These are phyloP conservation scores for Paxillus rubicundulus DNA, from an alignment of 768 basidiomycete species.

Conservation along the genomic window DNA sequence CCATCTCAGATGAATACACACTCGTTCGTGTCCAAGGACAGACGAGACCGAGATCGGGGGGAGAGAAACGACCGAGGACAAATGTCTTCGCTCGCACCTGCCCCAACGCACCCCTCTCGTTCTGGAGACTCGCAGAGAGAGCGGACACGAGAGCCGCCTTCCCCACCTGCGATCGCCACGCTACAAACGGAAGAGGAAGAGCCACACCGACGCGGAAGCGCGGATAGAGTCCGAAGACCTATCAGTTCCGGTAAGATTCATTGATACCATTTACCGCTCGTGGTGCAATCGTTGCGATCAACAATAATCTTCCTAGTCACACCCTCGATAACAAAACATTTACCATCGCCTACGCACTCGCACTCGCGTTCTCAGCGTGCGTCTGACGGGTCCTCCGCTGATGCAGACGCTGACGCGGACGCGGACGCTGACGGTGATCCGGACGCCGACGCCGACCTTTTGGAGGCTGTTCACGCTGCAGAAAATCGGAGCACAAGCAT, in stretches of 20 bases:
- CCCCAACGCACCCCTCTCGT: conserved; percentile 13
- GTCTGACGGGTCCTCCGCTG: conserved; percentile 28
- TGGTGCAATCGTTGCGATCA: conserved; percentile 4
- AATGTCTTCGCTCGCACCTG: conserved; percentile 24
- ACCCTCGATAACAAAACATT: conserved; percentile 19
- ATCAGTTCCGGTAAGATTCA: conserved; percentile 25
- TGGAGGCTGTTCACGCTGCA: conserved; percentile 52
- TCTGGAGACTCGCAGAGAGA: conserved; percentile 21
- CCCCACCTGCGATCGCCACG: conserved; percentile 33
- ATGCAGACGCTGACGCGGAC: conserved; percentile 38
- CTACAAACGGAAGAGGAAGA: conserved; percentile 27
- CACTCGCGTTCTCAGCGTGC: conserved; percentile 25
- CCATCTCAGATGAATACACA: conserved; percentile 15
- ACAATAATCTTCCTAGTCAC: conserved; percentile 12
- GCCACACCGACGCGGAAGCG: conserved; percentile 15
- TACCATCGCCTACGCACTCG: conserved; percentile 25
- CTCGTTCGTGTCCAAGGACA: conserved; percentile 25
- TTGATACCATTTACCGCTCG: not conserved
- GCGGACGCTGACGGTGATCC: conserved; percentile 35
- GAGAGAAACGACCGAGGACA: conserved; percentile 13
- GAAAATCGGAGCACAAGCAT: conserved; percentile 40
- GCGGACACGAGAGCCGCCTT: conserved; percentile 21
- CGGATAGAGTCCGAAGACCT: conserved; percentile 29
- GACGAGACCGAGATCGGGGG: conserved; percentile 21
- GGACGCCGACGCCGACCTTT: conserved; percentile 43